A percentile compares a stretch with the other conserved stretches of the same genome.
Conservation (phyloP, 108 stramenopile genomes). For the Cyclotella cryptica region DNA sequence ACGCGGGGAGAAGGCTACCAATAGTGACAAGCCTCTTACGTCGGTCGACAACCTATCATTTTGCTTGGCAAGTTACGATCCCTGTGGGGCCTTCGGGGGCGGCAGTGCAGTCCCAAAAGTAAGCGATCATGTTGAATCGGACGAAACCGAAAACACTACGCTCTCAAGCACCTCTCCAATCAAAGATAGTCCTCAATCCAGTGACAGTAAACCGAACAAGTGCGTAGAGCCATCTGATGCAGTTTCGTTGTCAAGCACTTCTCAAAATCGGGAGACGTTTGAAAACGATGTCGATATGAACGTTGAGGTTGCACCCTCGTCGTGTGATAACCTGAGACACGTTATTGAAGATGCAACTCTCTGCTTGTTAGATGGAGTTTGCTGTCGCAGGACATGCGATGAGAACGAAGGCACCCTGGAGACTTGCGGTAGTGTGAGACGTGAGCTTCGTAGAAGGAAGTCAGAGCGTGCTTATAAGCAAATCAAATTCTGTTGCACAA, state of each 20-base stretch:
- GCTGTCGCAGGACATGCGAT: not conserved
- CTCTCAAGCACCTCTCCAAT: not conserved
- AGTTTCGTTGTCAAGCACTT: no score
- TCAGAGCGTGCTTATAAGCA: not conserved
- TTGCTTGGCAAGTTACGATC: not conserved
- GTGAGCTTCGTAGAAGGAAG: not conserved
- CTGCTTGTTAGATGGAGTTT: not conserved
- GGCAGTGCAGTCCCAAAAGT: not conserved
- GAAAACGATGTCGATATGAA: not conserved
- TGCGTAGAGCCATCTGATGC: no score
- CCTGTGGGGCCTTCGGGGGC: not conserved
- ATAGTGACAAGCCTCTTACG: no score
- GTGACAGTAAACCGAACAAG: no score
- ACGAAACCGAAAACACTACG: slow-evolving; percentile 5
- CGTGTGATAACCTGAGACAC: not conserved
- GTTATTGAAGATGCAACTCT: not conserved
- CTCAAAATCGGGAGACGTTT: not conserved
- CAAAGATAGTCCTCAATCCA: not conserved
- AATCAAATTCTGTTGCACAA: not conserved
- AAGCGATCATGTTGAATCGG: no score
- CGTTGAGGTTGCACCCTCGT: not conserved
- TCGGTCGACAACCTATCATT: not conserved
- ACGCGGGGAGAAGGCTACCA: not conserved
- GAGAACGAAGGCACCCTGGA: not conserved
- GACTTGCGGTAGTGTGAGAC: not conserved